Evolutionary conservation across 768 basidiomycete species (phyloP), one percentile per base, ranked within the genome.

Genomic region (Pulveroboletus frians): DNA sequence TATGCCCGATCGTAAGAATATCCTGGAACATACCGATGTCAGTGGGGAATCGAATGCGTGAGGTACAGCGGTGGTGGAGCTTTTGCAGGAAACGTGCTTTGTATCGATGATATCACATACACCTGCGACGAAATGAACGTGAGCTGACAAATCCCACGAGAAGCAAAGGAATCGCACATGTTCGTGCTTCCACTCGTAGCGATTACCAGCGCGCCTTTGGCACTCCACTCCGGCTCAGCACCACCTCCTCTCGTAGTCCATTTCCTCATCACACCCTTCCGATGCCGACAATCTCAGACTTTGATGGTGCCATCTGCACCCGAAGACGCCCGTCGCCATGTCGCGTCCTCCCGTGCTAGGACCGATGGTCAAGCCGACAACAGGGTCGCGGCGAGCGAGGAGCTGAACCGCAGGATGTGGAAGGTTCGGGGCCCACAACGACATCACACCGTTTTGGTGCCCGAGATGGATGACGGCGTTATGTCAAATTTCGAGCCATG

Each of bases 271-370:
- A 84, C 80, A 8, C 88, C 87, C 55, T 88, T 92, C 93, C 93
- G 97, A 71, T 92, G 96, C 49, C 96, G 71, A 61, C 88, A 91
- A 69, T 98, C 96, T 96, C 96, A 99, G 1, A 98, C 76, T 60
- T 97, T 98, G 43, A 99, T 87, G 0, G 72, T 80, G 0, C 92
- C 86, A 61, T 99, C 96, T 53, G 83, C 74, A 0, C 94, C 94
- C 2, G 86, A 76, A 0, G 92, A 95, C 1, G 90, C n/a, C n/a
- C n/a, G n/a, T n/a, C n/a, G n/a, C 87, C 85, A 96, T 88, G 60
- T 96, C 94, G 27, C 92, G 66, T 1, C 95, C 95, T 2, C 86
- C 85, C 6, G 83, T 75, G 47, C 86, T 89, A 0, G 88, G 85
- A 66, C 98, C 95, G 5, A 96, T 79, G 21, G 84, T 79, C 15